phyloP scores from a whole-genome alignment of 1,284 basidiomycete species.

The Trichosporon asahii region DNA sequence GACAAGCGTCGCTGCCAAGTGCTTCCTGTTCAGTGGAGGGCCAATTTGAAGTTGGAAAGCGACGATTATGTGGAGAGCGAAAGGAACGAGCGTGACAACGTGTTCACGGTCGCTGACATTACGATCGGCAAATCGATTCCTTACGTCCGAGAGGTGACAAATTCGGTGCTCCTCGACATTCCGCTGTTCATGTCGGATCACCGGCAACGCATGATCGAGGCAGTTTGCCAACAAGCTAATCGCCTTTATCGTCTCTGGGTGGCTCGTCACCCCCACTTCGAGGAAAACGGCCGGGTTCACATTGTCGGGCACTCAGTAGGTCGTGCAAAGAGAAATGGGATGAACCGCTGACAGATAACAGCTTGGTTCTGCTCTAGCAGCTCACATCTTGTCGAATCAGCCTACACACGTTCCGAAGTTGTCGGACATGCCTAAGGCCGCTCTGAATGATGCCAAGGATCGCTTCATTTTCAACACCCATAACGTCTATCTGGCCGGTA shows the following conservation, averaged over 20 bases:
- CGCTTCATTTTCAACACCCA: slow-evolving; percentile 56
- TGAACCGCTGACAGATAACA: slow-evolving; percentile 19
- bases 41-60: slow-evolving; percentile 53
- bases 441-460: slow-evolving; percentile 37
- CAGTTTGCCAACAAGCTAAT: slow-evolving; percentile 53
- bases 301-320: slow-evolving; percentile 51
- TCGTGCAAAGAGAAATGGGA: slow-evolving; percentile 10
- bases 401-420: slow-evolving; percentile 55
- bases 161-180: slow-evolving; percentile 56
- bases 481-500: slow-evolving; percentile 56
- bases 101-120: slow-evolving; percentile 55
- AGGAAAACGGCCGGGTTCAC: slow-evolving; percentile 53
- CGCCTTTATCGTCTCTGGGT: slow-evolving; percentile 58
- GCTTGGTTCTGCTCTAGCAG: slow-evolving; percentile 57
- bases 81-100: slow-evolving; percentile 54
- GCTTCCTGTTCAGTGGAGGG: slow-evolving; percentile 59
- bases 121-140: slow-evolving; percentile 55
- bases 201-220: slow-evolving; percentile 56
- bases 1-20: slow-evolving; percentile 54
- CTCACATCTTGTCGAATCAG: slow-evolving; percentile 58
- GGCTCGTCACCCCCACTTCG: slow-evolving; percentile 57
- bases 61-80: slow-evolving; percentile 52
- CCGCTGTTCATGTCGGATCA: slow-evolving; percentile 55
- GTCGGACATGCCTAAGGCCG: slow-evolving; percentile 48
- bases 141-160: slow-evolving; percentile 55